Evolutionary conservation across 164 flowering plant species (phyloP).

Genomic region (Vitis riparia): DNA sequence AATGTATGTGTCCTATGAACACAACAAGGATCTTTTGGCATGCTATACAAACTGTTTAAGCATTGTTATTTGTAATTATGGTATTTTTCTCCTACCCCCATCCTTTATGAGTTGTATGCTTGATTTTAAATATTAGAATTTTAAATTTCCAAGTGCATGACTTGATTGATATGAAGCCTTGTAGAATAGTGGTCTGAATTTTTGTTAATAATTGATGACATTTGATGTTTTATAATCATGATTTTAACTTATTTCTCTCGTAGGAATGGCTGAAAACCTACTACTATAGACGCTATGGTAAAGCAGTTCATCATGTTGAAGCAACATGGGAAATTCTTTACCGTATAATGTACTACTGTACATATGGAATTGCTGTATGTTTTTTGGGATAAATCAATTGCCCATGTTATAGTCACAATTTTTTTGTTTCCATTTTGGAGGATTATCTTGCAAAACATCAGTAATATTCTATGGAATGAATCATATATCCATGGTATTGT

Average conservation of each 20-base stretch:
- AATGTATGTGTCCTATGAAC: too few species aligned
- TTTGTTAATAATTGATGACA: not conserved
- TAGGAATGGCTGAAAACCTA: constrained; percentile 86
- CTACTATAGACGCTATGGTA: constrained; percentile 79
- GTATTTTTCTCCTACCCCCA: too few species aligned
- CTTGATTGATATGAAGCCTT: not conserved
- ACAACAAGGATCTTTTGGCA: too few species aligned
- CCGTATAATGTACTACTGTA: constrained; percentile 85
- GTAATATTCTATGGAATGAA: too few species aligned
- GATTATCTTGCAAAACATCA: too few species aligned
- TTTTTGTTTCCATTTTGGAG: too few species aligned
- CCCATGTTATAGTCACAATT: not conserved
- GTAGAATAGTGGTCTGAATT: not conserved
- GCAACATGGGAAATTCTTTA: constrained; percentile 91
- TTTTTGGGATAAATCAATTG: constrained; percentile 1
- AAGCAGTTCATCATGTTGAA: constrained; percentile 56
- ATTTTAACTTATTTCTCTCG: constrained; percentile 17
- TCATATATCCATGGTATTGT: too few species aligned
- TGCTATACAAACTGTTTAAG: too few species aligned
- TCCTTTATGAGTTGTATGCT: too few species aligned
- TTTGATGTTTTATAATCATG: not conserved
- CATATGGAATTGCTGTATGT: constrained; percentile 92
- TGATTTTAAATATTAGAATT: not conserved
- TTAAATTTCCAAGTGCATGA: not conserved
- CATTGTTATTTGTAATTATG: too few species aligned